Evolutionary conservation across 2,329 filamentous ascomycete species (phyloP).

Genomic region (Ophiostoma sp.): DNA sequence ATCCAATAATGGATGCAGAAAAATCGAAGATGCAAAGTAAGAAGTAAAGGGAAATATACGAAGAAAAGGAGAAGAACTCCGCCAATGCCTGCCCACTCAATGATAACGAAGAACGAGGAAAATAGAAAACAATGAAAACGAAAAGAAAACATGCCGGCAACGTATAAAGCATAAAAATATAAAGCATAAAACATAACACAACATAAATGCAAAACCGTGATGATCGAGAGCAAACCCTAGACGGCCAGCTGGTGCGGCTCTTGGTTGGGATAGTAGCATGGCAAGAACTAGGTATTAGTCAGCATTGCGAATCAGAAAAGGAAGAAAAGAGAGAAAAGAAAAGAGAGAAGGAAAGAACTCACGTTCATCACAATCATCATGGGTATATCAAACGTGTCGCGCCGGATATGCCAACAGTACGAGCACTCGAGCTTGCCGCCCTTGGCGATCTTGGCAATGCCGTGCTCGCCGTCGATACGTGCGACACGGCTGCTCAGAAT

Average conservation of each 20-base stretch:
- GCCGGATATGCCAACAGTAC: conserved; percentile 94
- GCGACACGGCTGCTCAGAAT: conserved; percentile 57
- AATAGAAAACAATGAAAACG: background rate
- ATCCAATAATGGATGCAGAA: background rate
- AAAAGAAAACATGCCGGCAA: background rate
- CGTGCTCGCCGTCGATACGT: conserved; percentile 65
- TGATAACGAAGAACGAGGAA: conserved; percentile 3
- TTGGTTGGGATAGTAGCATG: conserved; percentile 55
- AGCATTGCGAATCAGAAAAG: background rate
- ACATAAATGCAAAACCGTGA: background rate
- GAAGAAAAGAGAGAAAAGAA: conserved; percentile 30
- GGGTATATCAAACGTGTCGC: conserved; percentile 95
- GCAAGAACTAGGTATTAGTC: conserved; percentile 46
- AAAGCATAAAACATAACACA: conserved; percentile 3
- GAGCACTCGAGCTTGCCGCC: conserved; percentile 92
- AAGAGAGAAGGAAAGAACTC: conserved; percentile 43
- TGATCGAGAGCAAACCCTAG: conserved; percentile 31
- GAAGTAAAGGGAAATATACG: background rate
- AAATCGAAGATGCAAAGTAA: background rate
- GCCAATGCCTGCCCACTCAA: conserved; percentile 24
- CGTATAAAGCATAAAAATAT: background rate
- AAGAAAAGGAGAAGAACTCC: conserved; percentile 23
- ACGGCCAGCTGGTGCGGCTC: conserved; percentile 53
- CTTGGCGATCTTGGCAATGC: conserved; percentile 74
- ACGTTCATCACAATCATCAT: conserved; percentile 99